These are phyloP conservation scores for Alternaria arbusti DNA, from an alignment of 2,329 filamentous ascomycete species.

Conservation along the genomic window DNA sequence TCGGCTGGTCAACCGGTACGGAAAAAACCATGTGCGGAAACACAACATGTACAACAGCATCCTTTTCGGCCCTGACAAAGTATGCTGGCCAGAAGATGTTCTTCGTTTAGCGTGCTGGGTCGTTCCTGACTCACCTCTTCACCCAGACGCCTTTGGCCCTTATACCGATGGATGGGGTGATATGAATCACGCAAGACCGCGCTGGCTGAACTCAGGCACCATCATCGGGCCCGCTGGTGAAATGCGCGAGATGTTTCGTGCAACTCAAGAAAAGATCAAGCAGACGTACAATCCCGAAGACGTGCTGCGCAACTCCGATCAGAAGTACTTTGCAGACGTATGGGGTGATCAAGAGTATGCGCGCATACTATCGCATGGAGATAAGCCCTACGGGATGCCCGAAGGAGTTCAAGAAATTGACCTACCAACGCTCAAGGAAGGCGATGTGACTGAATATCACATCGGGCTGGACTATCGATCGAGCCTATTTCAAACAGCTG, in stretches of 20 bases:
- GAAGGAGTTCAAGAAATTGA: not conserved
- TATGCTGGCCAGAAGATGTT: not conserved
- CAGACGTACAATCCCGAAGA: not conserved
- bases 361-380: not conserved
- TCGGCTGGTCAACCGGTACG: not conserved
- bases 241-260: slow-evolving; percentile 1
- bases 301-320: slow-evolving; percentile 3
- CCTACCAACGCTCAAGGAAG: not conserved
- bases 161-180: not conserved
- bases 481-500: not conserved
- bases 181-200: slow-evolving; percentile 1
- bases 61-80: not conserved
- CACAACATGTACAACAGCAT: slow-evolving; percentile 5
- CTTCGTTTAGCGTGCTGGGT: not conserved
- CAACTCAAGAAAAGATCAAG: not conserved
- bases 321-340: slow-evolving; percentile 3
- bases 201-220: slow-evolving; percentile 3
- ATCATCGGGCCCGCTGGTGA: not conserved
- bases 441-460: not conserved
- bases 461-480: slow-evolving; percentile 1
- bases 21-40: not conserved
- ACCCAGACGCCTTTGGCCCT: slow-evolving; percentile 1
- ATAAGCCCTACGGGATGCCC: not conserved
- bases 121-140: not conserved
- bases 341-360: slow-evolving; percentile 1